phyloP scores from a whole-genome alignment of 2,329 filamentous ascomycete species.

The Chaetomiaceae sp. region DNA sequence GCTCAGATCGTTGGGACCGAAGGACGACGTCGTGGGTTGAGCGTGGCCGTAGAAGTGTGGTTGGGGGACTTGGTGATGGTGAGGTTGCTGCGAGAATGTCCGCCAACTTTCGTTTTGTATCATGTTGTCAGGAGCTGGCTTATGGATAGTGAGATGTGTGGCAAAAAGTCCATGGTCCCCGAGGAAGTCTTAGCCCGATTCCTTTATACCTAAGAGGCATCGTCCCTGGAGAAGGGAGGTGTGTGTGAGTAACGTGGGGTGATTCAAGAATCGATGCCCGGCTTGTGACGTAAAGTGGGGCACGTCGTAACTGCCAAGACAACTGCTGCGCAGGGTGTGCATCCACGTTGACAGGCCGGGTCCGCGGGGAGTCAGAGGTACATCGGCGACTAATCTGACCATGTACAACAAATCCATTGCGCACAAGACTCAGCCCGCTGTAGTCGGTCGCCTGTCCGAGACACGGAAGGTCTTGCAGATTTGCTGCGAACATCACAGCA shows the following conservation, averaged over 20 bases:
- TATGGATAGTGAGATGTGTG: slow-evolving; percentile 13
- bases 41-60: slow-evolving; percentile 16
- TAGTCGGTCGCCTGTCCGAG: not conserved
- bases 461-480: slow-evolving; percentile 13
- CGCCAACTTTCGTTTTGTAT: slow-evolving; percentile 15
- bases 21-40: slow-evolving; percentile 8
- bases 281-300: not conserved
- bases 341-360: too few species aligned
- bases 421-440: not conserved
- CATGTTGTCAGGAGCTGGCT: slow-evolving; percentile 14
- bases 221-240: not conserved
- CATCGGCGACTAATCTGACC: not conserved
- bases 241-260: slow-evolving; percentile 7
- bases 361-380: too few species aligned
- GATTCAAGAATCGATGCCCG: not conserved
- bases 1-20: slow-evolving; percentile 15
- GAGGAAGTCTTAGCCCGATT: slow-evolving; percentile 12
- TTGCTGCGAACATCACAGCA: slow-evolving; percentile 3
- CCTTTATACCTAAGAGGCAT: slow-evolving; percentile 11
- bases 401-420: too few species aligned
- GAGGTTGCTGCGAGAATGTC: slow-evolving; percentile 13
- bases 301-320: too few species aligned
- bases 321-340: too few species aligned
- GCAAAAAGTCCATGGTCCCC: slow-evolving; percentile 11
- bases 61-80: slow-evolving; percentile 21